Evolutionary conservation across 495 filamentous ascomycete genomes (phyloP).

Genomic region (Trichoderma reesei): DNA sequence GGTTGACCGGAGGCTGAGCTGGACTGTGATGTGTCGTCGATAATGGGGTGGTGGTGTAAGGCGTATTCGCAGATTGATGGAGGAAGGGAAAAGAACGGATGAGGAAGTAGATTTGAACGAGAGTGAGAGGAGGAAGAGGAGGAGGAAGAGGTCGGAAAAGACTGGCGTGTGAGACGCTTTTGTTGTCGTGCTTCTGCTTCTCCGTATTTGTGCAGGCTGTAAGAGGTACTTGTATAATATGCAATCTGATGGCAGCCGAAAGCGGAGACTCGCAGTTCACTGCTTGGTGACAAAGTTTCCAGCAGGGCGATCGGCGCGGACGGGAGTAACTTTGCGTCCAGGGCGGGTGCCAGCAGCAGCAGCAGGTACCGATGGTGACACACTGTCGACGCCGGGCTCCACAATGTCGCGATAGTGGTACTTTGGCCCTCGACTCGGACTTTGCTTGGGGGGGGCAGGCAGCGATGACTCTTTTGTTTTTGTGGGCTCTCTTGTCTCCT

Average conservation of each 20-base stretch:
- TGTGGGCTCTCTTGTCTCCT: background rate
- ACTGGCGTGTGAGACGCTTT: conserved; percentile 4
- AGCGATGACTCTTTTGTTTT: conserved; percentile 1
- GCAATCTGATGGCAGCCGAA: background rate
- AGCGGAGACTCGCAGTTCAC: background rate
- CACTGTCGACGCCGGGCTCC: conserved; percentile 7
- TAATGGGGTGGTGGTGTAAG: background rate
- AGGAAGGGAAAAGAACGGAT: background rate
- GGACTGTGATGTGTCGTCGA: background rate
- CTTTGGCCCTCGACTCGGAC: too few species aligned
- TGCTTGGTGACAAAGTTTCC: background rate
- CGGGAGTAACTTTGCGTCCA: background rate
- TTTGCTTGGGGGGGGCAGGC: background rate
- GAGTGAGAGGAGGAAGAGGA: background rate
- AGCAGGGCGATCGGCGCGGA: background rate
- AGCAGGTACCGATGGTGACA: conserved; percentile 3
- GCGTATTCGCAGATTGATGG: background rate
- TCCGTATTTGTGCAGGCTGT: too few species aligned
- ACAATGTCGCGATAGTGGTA: conserved; percentile 1
- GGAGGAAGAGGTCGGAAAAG: background rate
- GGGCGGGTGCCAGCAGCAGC: too few species aligned
- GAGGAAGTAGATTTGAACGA: background rate
- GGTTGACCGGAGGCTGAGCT: background rate
- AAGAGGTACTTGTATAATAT: background rate
- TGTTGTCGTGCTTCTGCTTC: conserved; percentile 7